A percentile compares a stretch with the other conserved stretches of the same genome.
phyloP scores from a whole-genome alignment of 1,139 yeast species.

The Lodderomyces orthopsilosis region DNA sequence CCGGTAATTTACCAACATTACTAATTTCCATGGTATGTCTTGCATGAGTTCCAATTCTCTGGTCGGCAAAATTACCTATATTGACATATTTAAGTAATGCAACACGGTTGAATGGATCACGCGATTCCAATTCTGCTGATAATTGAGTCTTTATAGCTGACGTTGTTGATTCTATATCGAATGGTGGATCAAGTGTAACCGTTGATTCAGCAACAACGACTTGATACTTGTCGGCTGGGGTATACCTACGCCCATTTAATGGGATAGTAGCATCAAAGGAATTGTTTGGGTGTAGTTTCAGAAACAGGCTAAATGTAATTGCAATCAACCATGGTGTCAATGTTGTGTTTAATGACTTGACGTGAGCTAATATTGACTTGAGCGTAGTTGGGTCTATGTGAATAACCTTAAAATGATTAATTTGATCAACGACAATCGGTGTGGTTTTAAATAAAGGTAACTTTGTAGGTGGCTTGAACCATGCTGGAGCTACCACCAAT shows the following conservation, averaged over 20 bases:
- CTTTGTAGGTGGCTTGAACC: slow-evolving; percentile 11
- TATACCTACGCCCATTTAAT: slow-evolving; percentile 27
- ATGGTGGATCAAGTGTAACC: slow-evolving; percentile 15
- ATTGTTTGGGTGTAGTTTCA: slow-evolving; percentile 12
- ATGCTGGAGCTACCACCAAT: slow-evolving; percentile 8
- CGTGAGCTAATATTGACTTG: slow-evolving; percentile 12
- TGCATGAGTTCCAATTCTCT: slow-evolving; percentile 13
- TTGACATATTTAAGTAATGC: slow-evolving; percentile 20
- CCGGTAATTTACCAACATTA: slow-evolving; percentile 25
- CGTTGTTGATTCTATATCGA: slow-evolving; percentile 11
- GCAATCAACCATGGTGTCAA: slow-evolving; percentile 26
- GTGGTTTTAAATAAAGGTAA: slow-evolving; percentile 18
- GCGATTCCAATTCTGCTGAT: slow-evolving; percentile 12
- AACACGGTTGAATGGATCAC: slow-evolving; percentile 17
- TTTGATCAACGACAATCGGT: slow-evolving; percentile 12
- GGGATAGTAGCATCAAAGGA: slow-evolving; percentile 17
- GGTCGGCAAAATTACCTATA: slow-evolving; percentile 13
- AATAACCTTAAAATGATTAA: slow-evolving; percentile 14
- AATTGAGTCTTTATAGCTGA: slow-evolving; percentile 12
- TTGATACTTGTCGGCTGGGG: slow-evolving; percentile 17
- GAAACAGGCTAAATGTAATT: slow-evolving; percentile 19
- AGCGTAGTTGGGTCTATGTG: slow-evolving; percentile 6
- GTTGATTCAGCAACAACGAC: slow-evolving; percentile 17
- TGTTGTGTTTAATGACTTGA: slow-evolving; percentile 19
- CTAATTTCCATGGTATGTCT: slow-evolving; percentile 24